Evolutionary conservation across 345 rosid genomes (phyloP).

Genomic region (Salix koriyanagi): DNA sequence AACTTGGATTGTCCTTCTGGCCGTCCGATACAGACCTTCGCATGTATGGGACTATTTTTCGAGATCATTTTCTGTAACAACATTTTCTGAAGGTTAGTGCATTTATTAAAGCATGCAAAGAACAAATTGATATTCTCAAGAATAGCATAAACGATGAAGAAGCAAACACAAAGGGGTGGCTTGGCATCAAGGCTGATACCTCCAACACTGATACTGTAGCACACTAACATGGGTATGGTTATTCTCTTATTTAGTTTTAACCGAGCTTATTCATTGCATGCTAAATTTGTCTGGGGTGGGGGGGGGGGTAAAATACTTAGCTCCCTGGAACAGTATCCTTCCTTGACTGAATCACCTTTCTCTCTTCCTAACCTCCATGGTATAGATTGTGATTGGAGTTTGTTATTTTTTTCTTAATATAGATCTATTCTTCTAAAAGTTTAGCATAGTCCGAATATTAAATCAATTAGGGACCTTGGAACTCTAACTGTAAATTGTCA

Average conservation of each 20-base stretch:
- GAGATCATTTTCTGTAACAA: background rate
- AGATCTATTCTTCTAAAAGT: background rate
- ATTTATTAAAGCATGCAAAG: constrained; percentile 85
- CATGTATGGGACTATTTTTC: background rate
- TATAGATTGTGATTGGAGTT: background rate
- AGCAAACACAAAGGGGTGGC: constrained; percentile 76
- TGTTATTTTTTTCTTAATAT: background rate
- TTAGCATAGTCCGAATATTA: background rate
- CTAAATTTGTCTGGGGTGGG: background rate
- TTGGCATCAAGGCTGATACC: constrained; percentile 48
- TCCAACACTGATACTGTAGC: constrained; percentile 74
- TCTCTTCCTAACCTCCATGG: background rate
- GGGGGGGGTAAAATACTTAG: background rate
- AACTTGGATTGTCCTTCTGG: background rate
- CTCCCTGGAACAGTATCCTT: background rate
- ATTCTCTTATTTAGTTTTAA: background rate
- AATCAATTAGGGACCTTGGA: background rate
- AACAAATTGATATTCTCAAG: constrained; percentile 75
- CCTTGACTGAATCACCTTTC: background rate
- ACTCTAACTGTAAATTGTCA: background rate
- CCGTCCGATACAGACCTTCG: background rate
- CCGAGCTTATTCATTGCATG: background rate
- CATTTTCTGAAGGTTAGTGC: constrained; percentile 52
- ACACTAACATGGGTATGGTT: constrained; percentile 86
- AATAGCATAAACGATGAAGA: constrained; percentile 67